Evolutionary conservation across 2,329 filamentous ascomycete species (phyloP), one percentile per base, ranked within the genome.

Genomic region (Ophiosphaerella narmari): DNA sequence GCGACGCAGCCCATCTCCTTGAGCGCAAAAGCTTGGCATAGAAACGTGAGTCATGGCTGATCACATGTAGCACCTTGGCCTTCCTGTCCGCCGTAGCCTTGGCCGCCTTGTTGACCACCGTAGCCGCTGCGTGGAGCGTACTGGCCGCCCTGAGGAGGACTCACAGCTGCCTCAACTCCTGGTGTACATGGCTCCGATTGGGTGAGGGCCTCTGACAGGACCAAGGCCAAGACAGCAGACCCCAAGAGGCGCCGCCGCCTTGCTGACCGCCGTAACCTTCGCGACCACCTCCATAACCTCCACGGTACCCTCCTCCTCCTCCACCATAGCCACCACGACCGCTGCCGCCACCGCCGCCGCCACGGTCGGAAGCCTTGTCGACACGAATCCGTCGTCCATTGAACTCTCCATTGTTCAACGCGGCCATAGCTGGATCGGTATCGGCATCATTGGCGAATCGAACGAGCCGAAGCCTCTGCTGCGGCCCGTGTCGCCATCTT

Each of bases 391-490:
- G 86, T 65, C 93, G 90, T 59, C 93, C 93, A 75, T 97, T 92
- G 75, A 97, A 96, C 93, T 97, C 91, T 65, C 90, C 80, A 72
- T 92, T 91, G 80, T 94, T 93, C 90, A 94, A 92, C 59, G 80
- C 79, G 39, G 80, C 75, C 73, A 93, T 93, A 37, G 90, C 90
- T 60, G 82, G 82, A 68, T 91, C 86, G 55, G 90, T 89, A 74
- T 92, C 88, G 39, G 80, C 77, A 59, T 92, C 90, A 59, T 86
- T 85, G 43, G 84, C 78, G 77, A 93, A 99, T 65, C 92, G 89
- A 58, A 99, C 93, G 75, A 97, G 40, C 94, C 94, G 74, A 97
- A 99, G 54, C 94, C 94, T 75, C 94, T 90, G 82, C 92, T 97
- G 75, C 93, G 91, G 67, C 91, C 90, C 69, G 93, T 97, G 73